Evolutionary conservation across 169 alveolate genomes (phyloP).

Genomic region (Besnoitia besnoiti): DNA sequence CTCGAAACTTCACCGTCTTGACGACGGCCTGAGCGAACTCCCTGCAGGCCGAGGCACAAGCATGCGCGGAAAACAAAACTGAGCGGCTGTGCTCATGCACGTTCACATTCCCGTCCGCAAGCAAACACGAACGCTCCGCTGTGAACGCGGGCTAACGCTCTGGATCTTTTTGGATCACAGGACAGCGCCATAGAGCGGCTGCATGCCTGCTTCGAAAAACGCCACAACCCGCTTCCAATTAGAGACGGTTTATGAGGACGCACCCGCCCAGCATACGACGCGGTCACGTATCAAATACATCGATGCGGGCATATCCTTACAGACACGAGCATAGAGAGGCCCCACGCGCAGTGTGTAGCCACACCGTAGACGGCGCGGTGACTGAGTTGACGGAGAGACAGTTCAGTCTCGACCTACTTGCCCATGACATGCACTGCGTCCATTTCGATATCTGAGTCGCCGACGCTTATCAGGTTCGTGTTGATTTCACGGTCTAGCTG

Average conservation of each 20-base stretch:
- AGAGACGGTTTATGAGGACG: no score
- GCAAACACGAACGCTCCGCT: not conserved
- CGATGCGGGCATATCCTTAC: no score
- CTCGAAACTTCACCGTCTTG: slow-evolving; percentile 94
- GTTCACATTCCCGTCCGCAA: not conserved
- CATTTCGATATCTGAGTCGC: slow-evolving; percentile 94
- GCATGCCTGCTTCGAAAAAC: no score
- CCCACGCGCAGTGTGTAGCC: no score
- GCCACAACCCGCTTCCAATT: no score
- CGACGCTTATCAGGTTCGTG: slow-evolving; percentile 92
- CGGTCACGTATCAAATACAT: no score
- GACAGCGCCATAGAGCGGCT: no score
- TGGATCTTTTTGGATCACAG: not conserved
- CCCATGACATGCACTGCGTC: slow-evolving; percentile 95
- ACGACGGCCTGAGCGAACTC: slow-evolving; percentile 89
- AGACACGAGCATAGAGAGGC: no score
- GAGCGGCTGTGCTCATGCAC: not conserved
- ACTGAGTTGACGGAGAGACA: no score
- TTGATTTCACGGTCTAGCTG: slow-evolving; percentile 85
- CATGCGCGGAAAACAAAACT: not conserved
- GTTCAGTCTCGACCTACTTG: slow-evolving; percentile 62
- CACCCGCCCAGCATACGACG: no score
- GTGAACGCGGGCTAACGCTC: not conserved
- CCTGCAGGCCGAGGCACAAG: slow-evolving; percentile 16
- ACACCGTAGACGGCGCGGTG: no score